Percentiles rank a stretch among this genome's conserved stretches.
Evolutionary conservation across 768 basidiomycete species (phyloP).

Genomic region (Termitomyces sp.): DNA sequence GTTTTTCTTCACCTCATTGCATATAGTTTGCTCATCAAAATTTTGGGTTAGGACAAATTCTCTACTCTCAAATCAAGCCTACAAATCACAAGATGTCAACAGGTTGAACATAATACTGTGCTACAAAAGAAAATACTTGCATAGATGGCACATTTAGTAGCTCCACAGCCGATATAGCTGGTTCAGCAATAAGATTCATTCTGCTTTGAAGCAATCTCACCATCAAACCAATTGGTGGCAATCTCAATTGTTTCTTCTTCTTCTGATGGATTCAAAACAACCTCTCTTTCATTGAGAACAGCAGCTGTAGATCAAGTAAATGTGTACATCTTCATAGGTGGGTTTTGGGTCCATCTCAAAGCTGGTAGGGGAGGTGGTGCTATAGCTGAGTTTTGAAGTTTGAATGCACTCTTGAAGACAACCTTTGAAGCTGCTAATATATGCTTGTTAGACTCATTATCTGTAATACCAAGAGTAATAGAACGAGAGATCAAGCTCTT

Average conservation of each 20-base stretch:
- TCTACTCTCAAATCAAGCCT: constrained; percentile 3
- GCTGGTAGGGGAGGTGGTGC: no score
- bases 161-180: no score
- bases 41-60: constrained; percentile 19
- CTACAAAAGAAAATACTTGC: no score
- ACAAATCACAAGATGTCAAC: no score
- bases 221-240: background rate
- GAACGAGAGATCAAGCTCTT: no score
- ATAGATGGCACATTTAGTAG: no score
- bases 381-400: no score
- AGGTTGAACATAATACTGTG: background rate
- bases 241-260: constrained; percentile 1
- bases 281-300: background rate
- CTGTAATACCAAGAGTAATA: no score
- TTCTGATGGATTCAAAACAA: background rate
- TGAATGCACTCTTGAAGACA: no score
- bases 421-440: no score
- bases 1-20: constrained; percentile 4
- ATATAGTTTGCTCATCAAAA: constrained; percentile 1
- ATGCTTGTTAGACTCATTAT: no score
- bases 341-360: background rate
- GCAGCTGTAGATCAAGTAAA: background rate
- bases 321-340: background rate
- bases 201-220: background rate
- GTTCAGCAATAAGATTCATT: background rate